Evolutionary conservation across 2,329 filamentous ascomycete genomes (phyloP), one percentile per base, ranked within the genome.

Genomic region (Cordyceps militaris): DNA sequence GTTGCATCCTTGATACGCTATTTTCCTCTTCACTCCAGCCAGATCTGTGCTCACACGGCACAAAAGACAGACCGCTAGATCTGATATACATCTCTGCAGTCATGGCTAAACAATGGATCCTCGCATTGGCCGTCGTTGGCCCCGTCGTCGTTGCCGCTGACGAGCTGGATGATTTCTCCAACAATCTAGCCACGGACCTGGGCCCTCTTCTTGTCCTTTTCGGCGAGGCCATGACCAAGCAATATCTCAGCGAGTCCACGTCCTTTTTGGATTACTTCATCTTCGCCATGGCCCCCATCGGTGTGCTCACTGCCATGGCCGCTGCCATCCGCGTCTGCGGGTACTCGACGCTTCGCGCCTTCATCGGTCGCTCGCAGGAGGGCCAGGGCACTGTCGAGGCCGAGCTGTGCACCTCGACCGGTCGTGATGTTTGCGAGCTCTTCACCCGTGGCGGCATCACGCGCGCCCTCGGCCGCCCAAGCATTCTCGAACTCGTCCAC

Each of bases 351-450:
- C 61, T 75, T 1, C 66, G 69, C 16, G 71, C 74, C 2, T 67
- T 76, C 24, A 65, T 78, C 11, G 74, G 75, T 0, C 59, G 73
- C 43, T 67, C 71, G 0, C 67, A 71, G 46, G 74, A 76, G 60
- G 67, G 66, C 3, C 53, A 60, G 0, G 70, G 66, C 0, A 61
- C 56, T 0, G 69, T 64, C 0, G 74, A 78, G 54, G 63, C 67
- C 0, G 74, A 77, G 46, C 58, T 77, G 0, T 73, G 71, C 61
- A 69, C 73, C 0, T 76, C 73, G 0, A 77, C 74, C 0, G 70
- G 67, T 4, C 61, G 61, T 0, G 69, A 74, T 24, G 71, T 74
- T 2, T 75, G 73, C 42, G 73, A 76, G 51, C 61, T 76, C 0
- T 75, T 63, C 60, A 66, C 70, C 38, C 66, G 67, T 0, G 64